phyloP scores from a whole-genome alignment of 306 rosid species.

The Comarum palustre region DNA sequence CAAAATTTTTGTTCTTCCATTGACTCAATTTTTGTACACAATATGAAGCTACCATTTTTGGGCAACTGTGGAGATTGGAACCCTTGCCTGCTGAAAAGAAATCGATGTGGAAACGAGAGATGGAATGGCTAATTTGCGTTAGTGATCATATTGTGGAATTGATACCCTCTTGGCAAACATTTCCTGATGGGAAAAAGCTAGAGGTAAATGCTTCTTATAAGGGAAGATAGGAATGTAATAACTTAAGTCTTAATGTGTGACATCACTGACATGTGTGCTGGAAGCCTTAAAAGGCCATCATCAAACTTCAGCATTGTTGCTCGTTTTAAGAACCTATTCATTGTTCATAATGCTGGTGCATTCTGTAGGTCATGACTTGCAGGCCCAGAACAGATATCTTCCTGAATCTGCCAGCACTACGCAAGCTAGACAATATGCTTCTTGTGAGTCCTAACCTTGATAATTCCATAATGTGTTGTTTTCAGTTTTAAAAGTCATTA shows the following conservation, averaged over 20 bases:
- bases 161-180: slow-evolving; percentile 51
- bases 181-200: slow-evolving; percentile 51
- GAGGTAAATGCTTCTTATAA: slow-evolving; percentile 32
- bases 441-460: slow-evolving; percentile 33
- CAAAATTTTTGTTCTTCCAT: background rate
- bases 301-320: background rate
- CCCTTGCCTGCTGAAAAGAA: slow-evolving; percentile 48
- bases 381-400: slow-evolving; percentile 54
- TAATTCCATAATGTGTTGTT: slow-evolving; percentile 2
- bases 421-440: slow-evolving; percentile 55
- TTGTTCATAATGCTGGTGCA: slow-evolving; percentile 7
- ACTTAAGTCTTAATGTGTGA: background rate
- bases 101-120: slow-evolving; percentile 59
- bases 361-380: slow-evolving; percentile 55
- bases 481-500: background rate
- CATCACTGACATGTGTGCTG: background rate
- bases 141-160: slow-evolving; percentile 54
- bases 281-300: background rate
- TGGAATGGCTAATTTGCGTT: slow-evolving; percentile 55
- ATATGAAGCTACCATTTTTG: slow-evolving; percentile 45
- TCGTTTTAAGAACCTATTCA: background rate
- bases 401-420: slow-evolving; percentile 51
- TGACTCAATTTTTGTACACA: background rate
- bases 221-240: background rate
- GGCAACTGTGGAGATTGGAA: slow-evolving; percentile 60